These are phyloP conservation scores for Biscogniauxia sp. DNA, from an alignment of 2,329 filamentous ascomycete genomes.

Conservation along the genomic window DNA sequence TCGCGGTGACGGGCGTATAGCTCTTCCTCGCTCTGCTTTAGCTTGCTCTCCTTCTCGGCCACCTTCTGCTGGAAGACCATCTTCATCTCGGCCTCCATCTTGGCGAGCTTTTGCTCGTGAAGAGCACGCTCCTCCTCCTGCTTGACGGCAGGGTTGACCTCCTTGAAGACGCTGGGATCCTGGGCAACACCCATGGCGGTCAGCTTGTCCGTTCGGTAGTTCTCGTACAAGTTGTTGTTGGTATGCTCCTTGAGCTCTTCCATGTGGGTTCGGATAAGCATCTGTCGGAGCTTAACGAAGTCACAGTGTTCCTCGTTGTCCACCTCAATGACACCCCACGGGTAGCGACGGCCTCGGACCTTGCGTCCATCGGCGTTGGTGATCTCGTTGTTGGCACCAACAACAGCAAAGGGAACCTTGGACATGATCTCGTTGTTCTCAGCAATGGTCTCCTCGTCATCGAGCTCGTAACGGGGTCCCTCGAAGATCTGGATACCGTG, in stretches of 20 bases:
- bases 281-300: slow-evolving; percentile 99
- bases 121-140: slow-evolving; percentile 97
- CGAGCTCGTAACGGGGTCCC: slow-evolving; percentile 95
- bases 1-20: slow-evolving; percentile 96
- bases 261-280: slow-evolving; percentile 99
- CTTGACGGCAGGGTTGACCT: slow-evolving; percentile 99
- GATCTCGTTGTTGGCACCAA: slow-evolving; percentile 95
- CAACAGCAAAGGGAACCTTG: slow-evolving; percentile 97
- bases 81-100: slow-evolving; percentile 99
- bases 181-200: slow-evolving; percentile 97
- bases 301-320: slow-evolving; percentile 99
- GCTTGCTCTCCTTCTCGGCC: slow-evolving; percentile 97
- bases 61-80: slow-evolving; percentile 99
- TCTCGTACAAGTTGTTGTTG: slow-evolving; percentile 98
- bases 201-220: slow-evolving; percentile 99
- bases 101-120: slow-evolving; percentile 99
- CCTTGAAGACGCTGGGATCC: slow-evolving; percentile 99
- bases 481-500: slow-evolving; percentile 99
- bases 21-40: slow-evolving; percentile 99
- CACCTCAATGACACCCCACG: slow-evolving; percentile 98
- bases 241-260: slow-evolving; percentile 99
- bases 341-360: slow-evolving; percentile 93
- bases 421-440: slow-evolving; percentile 99
- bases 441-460: slow-evolving; percentile 98
- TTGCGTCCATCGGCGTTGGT: slow-evolving; percentile 88